A percentile compares a stretch with the other conserved stretches of the same genome.
Conservation (phyloP, 495 filamentous ascomycete species). For the Podospora tetraspora region DNA sequence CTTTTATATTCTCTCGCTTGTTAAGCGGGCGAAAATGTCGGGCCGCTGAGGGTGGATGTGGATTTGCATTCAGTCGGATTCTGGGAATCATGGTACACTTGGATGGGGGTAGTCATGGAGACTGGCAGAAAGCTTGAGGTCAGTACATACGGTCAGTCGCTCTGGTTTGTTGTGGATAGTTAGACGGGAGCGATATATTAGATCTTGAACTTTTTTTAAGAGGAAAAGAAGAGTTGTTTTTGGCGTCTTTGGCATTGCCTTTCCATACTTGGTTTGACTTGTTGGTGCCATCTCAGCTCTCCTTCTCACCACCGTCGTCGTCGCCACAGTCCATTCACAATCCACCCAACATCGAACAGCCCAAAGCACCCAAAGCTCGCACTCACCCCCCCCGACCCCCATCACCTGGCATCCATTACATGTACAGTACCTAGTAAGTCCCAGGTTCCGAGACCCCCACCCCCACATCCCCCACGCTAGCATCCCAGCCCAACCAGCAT, state of each 20-base stretch:
- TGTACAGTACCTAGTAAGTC: too few species aligned
- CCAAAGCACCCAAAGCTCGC: too few species aligned
- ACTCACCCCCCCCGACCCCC: too few species aligned
- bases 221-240: background rate
- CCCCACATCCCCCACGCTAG: too few species aligned
- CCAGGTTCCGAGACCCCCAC: too few species aligned
- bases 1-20: background rate
- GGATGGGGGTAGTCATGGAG: background rate
- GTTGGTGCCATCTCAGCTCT: background rate
- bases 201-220: background rate
- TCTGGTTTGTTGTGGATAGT: background rate
- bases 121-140: background rate
- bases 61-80: background rate
- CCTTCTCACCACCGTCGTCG: too few species aligned
- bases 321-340: too few species aligned
- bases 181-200: background rate
- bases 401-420: too few species aligned
- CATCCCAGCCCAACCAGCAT: too few species aligned
- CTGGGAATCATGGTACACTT: background rate
- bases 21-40: background rate
- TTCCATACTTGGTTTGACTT: too few species aligned
- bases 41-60: background rate
- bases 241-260: too few species aligned
- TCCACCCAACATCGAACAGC: too few species aligned
- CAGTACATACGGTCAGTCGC: background rate